Evolutionary conservation across 1,139 yeast genomes (phyloP).

Genomic region (Geotrichum phurueaensis): DNA sequence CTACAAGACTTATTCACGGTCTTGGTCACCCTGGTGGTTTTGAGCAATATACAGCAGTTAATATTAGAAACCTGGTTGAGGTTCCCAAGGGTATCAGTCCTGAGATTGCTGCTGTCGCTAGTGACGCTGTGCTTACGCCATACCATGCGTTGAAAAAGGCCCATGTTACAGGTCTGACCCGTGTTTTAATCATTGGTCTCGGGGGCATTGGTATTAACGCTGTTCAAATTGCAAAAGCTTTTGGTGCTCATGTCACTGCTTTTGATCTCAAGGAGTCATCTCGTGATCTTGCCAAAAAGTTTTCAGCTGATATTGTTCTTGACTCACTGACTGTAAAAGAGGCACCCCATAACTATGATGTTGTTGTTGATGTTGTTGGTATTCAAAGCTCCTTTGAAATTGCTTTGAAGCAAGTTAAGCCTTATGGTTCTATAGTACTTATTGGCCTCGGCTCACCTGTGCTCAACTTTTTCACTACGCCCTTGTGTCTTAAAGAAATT

Average conservation of each 20-base stretch:
- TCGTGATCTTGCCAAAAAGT: slow-evolving; percentile 33
- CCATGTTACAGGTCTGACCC: slow-evolving; percentile 36
- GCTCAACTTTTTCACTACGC: slow-evolving; percentile 32
- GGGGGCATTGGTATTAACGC: slow-evolving; percentile 52
- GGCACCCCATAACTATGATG: slow-evolving; percentile 24
- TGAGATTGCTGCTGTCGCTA: slow-evolving; percentile 46
- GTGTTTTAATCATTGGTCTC: slow-evolving; percentile 44
- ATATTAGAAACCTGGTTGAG: slow-evolving; percentile 23
- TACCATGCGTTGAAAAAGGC: slow-evolving; percentile 44
- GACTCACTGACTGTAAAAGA: slow-evolving; percentile 31
- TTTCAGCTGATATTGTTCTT: slow-evolving; percentile 45
- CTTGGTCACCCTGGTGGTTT: slow-evolving; percentile 48
- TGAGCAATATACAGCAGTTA: slow-evolving; percentile 42
- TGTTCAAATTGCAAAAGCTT: slow-evolving; percentile 41
- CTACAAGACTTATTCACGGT: slow-evolving; percentile 30
- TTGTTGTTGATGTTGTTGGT: slow-evolving; percentile 46
- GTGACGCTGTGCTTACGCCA: slow-evolving; percentile 50
- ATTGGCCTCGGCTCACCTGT: slow-evolving; percentile 43
- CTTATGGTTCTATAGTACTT: slow-evolving; percentile 41
- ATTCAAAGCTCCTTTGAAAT: slow-evolving; percentile 35
- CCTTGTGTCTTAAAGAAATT: slow-evolving; percentile 38
- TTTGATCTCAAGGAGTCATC: slow-evolving; percentile 39
- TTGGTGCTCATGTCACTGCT: slow-evolving; percentile 42
- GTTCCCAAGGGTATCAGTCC: slow-evolving; percentile 46
- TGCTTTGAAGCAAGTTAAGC: slow-evolving; percentile 33